Conservation (phyloP, 352 stramenopile species). For the Globisporangium acanthophoron region DNA sequence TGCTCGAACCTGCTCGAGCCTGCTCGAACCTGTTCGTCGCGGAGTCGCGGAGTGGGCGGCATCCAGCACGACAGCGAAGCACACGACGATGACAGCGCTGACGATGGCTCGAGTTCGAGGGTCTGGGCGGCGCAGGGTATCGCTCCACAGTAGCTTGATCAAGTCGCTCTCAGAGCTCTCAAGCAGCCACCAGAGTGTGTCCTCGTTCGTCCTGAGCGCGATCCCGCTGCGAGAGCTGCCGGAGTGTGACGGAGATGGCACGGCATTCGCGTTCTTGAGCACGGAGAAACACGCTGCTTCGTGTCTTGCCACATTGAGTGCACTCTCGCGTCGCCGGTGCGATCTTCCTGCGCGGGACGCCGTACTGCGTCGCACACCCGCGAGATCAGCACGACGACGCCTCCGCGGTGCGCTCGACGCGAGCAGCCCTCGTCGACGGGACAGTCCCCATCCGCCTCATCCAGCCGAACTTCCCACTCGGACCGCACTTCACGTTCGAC, state of each 20-base stretch:
- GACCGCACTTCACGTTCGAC: background rate
- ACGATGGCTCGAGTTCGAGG: background rate
- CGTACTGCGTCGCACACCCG: background rate
- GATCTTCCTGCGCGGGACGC: conserved; percentile 2
- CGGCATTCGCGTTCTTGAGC: background rate
- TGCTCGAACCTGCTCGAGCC: conserved; percentile 19
- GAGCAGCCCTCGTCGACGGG: background rate
- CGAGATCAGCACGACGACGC: background rate
- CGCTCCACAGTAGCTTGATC: conserved; percentile 5
- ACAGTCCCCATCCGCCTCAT: background rate
- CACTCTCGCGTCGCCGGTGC: background rate
- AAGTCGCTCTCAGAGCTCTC: conserved; percentile 1
- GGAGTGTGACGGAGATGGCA: background rate
- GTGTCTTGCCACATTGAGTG: background rate
- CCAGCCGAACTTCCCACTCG: background rate
- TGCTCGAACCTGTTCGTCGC: too few relatives aligned
- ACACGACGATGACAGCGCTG: conserved; percentile 5
- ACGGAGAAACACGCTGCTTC: conserved; percentile 1
- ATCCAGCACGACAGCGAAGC: background rate
- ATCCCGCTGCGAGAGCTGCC: conserved; percentile 1
- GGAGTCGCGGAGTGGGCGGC: too few relatives aligned
- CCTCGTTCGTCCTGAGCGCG: background rate
- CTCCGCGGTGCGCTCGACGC: background rate
- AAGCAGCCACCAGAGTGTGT: conserved; percentile 6
- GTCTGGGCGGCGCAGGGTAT: background rate